Percentiles rank a stretch among this genome's conserved stretches.
phyloP scores from a whole-genome alignment of 257 asterid species.

The Solanum ossicruentum region DNA sequence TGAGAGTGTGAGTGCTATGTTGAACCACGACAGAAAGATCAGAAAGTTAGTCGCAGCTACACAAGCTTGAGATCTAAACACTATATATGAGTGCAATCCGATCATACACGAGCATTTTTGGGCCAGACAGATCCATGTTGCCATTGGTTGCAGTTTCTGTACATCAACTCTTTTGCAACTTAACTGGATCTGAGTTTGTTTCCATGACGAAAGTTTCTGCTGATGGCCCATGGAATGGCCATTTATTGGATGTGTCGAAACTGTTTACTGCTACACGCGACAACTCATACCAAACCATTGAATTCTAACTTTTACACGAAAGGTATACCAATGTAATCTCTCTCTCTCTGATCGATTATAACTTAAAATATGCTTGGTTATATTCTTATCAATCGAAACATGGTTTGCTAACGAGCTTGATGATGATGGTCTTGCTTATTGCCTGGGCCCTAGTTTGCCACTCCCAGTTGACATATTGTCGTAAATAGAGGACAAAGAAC shows the following conservation, averaged over 20 bases:
- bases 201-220: not conserved
- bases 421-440: not conserved
- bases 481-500: not conserved
- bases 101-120: not conserved
- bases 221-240: not conserved
- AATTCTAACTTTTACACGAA: not conserved
- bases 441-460: not conserved
- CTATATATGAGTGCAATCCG: not conserved
- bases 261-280: not conserved
- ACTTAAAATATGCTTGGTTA: not conserved
- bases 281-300: not conserved
- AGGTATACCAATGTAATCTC: not conserved
- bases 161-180: not conserved
- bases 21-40: conserved; percentile 68
- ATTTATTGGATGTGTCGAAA: not conserved
- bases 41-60: conserved; percentile 31
- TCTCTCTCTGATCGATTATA: not conserved
- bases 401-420: not conserved
- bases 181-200: not conserved
- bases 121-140: not conserved
- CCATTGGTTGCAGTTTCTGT: not conserved
- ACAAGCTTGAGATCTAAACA: conserved; percentile 13
- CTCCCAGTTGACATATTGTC: not conserved
- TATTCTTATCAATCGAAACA: not conserved
- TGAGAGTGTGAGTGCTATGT: conserved; percentile 84